These are phyloP conservation scores for Rhizoclosmatium sp. DNA, from an alignment of 192 early-diverging fungal genomes.

Conservation along the genomic window DNA sequence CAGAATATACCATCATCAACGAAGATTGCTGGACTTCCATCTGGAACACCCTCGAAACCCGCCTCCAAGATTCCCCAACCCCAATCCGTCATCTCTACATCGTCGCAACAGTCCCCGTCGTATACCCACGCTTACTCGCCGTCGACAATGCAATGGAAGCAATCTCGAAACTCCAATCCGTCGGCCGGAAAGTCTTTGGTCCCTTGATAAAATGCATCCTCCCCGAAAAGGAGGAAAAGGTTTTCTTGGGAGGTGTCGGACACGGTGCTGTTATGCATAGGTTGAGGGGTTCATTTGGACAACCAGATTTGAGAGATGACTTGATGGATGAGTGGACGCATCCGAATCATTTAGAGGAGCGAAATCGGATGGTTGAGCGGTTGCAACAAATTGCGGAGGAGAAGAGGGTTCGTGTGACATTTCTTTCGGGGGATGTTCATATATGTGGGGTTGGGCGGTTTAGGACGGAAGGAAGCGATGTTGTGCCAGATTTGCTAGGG, in stretches of 20 bases:
- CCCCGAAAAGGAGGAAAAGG: background rate
- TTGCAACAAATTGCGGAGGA: constrained; percentile 72
- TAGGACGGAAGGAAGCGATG: constrained; percentile 74
- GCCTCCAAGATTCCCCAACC: background rate
- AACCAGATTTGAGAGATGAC: constrained; percentile 86
- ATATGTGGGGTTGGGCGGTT: constrained; percentile 55
- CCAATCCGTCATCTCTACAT: constrained; percentile 9
- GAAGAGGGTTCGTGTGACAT: constrained; percentile 73
- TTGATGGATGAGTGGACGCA: constrained; percentile 74
- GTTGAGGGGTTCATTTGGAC: constrained; percentile 80
- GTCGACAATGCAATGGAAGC: constrained; percentile 21
- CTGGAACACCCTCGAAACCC: constrained; percentile 47
- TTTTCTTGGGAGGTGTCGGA: background rate
- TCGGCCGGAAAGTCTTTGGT: too few relatives aligned
- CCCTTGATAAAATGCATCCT: too few relatives aligned
- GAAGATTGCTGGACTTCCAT: constrained; percentile 64
- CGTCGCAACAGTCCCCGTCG: constrained; percentile 33
- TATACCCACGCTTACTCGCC: constrained; percentile 20
- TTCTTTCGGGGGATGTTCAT: constrained; percentile 84
- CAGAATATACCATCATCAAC: constrained; percentile 37
- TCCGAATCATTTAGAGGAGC: constrained; percentile 64
- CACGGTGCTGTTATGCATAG: constrained; percentile 28
- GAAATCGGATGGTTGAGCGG: constrained; percentile 66
- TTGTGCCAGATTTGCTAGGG: constrained; percentile 34
- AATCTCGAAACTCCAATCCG: background rate